Percentiles rank a stretch among this genome's conserved stretches.
These are phyloP conservation scores for Poronia punctata DNA, from an alignment of 495 filamentous ascomycete genomes.

Conservation along the genomic window DNA sequence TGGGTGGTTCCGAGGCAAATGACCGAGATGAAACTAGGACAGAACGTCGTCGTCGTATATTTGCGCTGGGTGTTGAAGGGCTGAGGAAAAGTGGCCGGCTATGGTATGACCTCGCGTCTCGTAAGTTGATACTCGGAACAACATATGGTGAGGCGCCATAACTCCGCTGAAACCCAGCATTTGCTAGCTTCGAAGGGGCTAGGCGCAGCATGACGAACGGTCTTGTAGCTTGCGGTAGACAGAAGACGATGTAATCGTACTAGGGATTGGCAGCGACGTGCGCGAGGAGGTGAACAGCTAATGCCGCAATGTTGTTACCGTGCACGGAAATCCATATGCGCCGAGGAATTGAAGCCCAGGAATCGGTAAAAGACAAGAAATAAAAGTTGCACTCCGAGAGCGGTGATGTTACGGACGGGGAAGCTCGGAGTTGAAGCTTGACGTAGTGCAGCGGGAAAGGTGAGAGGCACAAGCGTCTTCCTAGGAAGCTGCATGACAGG, in stretches of 20 bases:
- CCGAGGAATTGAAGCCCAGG: too few relatives aligned
- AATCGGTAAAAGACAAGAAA: too few relatives aligned
- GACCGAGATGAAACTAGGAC: constrained; percentile 10
- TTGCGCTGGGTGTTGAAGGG: background rate
- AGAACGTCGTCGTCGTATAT: background rate
- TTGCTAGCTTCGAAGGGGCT: constrained; percentile 4
- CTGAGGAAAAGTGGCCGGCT: constrained; percentile 1
- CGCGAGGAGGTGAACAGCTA: constrained; percentile 16
- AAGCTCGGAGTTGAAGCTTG: too few relatives aligned
- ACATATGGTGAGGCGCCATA: background rate
- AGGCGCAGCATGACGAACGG: constrained; percentile 15
- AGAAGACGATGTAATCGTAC: background rate
- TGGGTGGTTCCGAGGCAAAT: constrained; percentile 16
- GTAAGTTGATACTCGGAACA: background rate
- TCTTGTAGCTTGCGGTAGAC: constrained; percentile 3
- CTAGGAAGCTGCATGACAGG: too few relatives aligned
- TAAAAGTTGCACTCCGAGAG: too few relatives aligned
- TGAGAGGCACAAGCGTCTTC: too few relatives aligned
- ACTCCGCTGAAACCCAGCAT: background rate
- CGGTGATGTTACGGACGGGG: too few relatives aligned
- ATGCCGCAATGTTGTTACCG: constrained; percentile 25
- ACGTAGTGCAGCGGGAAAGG: too few relatives aligned
- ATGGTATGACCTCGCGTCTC: constrained; percentile 2
- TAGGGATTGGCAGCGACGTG: constrained; percentile 5
- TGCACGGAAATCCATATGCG: constrained; percentile 14